Base-by-base conservation (phyloP, 2,329 filamentous ascomycete species). In the Aquanectria penicillioides region DNA sequence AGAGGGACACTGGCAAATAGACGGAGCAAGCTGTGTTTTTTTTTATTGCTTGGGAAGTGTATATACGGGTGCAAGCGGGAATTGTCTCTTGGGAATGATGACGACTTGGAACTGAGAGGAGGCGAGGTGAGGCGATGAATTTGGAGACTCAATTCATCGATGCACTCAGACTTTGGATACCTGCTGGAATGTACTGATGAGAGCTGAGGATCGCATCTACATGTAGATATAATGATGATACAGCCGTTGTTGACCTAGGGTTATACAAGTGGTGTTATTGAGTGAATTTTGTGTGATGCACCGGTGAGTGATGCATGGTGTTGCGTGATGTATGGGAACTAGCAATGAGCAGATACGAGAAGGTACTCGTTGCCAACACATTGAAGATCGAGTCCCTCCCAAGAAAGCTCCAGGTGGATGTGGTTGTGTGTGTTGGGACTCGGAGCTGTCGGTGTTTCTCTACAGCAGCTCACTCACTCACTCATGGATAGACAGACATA, bases 1-100 rank as follows among this genome's bases (percentile, higher is more conserved):
- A 55, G 57, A 59, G 23, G 50, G 38, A 55, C 33, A 52, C 52
- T 49, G 57, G 50, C 47, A 58, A 56, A 59, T 59, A 59, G 51
- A 59, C 50, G 57, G 57, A 59, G 50, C 57, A 49, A 50, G 50
- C 20, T 44, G 41, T 46, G 41, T 56, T 41, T 43, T 49, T 50
- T 40, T 43, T 36, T 53, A 44, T 46, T 44, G 17, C 29, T 53
- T 53, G 50, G 41, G 40, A 18, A 40, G 48, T 58, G 55, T 52
- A 58, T 43, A 58, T 58, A 53, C 29, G 48, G 28, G 43, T 29
- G 28, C 31, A 48, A 51, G 55, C 48, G 34, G 55, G 55, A 58
- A n/a, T 46, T 46, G 34, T 51, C 49, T 46, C 48, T 51, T 58
- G 55, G 55, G 22, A 41, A 58, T 58, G 55, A 58, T 48, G 55